Evolutionary conservation across 2,329 filamentous ascomycete genomes (phyloP).

Genomic region (Aspergillus felis): DNA sequence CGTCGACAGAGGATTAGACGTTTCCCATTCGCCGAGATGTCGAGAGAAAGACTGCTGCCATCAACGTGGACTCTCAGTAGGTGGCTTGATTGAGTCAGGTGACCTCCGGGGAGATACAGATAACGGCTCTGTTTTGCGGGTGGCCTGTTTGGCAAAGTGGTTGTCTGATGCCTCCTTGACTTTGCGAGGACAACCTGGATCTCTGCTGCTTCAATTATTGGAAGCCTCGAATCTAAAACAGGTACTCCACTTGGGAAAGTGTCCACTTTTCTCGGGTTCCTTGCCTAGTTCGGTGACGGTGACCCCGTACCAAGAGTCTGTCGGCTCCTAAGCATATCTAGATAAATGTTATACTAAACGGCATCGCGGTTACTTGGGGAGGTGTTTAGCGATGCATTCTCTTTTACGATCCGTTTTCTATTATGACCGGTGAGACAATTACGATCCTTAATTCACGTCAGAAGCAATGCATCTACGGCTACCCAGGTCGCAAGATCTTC

Average conservation of each 20-base stretch:
- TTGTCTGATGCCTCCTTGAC: background rate
- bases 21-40: background rate
- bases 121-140: background rate
- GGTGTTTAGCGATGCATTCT: too few species aligned
- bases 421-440: too few species aligned
- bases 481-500: slow-evolving; percentile 7
- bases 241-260: background rate
- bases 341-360: too few species aligned
- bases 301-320: too few species aligned
- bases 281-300: background rate
- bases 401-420: too few species aligned
- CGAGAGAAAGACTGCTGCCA: background rate
- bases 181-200: background rate
- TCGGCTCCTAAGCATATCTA: too few species aligned
- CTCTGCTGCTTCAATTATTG: too few species aligned
- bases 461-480: slow-evolving; percentile 5
- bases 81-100: background rate
- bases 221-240: background rate
- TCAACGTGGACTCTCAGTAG: background rate
- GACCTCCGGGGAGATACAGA: background rate
- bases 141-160: too few species aligned
- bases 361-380: too few species aligned
- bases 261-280: background rate
- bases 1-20: too few species aligned
- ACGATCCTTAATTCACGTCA: background rate